Base-by-base conservation (phyloP, 1,284 basidiomycete species). In the Athelia sp. region DNA sequence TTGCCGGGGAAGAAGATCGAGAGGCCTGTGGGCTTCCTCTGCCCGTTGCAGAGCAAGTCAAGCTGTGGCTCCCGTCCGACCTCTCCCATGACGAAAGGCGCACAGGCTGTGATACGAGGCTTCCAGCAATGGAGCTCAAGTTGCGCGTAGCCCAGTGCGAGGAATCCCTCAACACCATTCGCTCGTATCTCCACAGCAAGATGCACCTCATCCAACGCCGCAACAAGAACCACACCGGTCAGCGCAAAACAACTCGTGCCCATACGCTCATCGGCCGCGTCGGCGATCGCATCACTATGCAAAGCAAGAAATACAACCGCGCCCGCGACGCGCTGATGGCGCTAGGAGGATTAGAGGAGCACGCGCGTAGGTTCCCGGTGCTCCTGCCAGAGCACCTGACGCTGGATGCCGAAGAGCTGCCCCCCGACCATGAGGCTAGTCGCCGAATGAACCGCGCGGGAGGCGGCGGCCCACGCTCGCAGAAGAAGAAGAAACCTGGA, bases 221-320 rank as follows among this genome's bases (percentile, higher is more conserved):
- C 2, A 56, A 54, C 38, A 46, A 45, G 8, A 50, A 58, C n/a
- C 18, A 52, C 1, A 52, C 52, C 2, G 53, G 55, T 1, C 53
- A 54, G 45, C 15, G 29, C n/a, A 31, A 35, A 22, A 36, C 45
- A 4, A 52, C 50, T 2, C 47, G 49, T 3, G 43, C 19, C 8
- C 19, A n/a, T 8, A 44, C 18, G 4, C 43, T 44, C 24, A 44
- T 44, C 23, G 43, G 24, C 10, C 15, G 10, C 10, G 8, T 44
- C 4, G 21, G 24, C 4, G 43, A 23, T n/a, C 43, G 19, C 4
- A 11, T 44, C 21, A 26, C 24, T 6, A n/a, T 22, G 10, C 18
- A 22, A n/a, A 6, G 4, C 18, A 22, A 23, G 18, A 22, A 44
- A 23, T 44, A 44, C 24, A 22, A 8, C 8, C 19, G 23, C 6